Base-by-base conservation (phyloP, 352 stramenopile genomes). In the Pythium brachiatum region DNA sequence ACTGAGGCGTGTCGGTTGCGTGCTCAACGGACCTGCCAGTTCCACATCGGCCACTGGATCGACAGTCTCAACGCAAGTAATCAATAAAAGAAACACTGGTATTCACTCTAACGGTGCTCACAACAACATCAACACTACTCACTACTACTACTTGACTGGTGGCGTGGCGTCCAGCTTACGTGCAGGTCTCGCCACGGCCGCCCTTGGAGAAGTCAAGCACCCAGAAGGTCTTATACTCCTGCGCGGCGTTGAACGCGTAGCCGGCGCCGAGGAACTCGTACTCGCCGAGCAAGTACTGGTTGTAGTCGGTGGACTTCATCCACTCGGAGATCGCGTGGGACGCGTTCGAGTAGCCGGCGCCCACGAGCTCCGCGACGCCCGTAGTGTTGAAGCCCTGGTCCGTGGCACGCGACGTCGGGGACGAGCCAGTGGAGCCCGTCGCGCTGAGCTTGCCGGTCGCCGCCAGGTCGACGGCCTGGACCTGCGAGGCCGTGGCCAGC, bases 201-300 rank as follows among this genome's bases (percentile, higher is more conserved):
- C 25, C 44, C 23, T 59, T 62, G 41, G 51, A 46, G 21, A 78
- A 75, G 50, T 78, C 71, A 15, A 72, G 41, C 7, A 61, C 43
- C 68, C 68, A 78, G 54, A 73, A 78, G 18, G 60, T 50, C 48
- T 55, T 57, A 60, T 75, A 75, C 26, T 34, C 16, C 53, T 73
- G 60, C 26, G 41, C 56, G n/a, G 51, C 29, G 41, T 75, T 61
- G 56, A 57, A 57, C 2, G 64, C 57, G 64, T 66, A 72, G 26
- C 68, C 71, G 7, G 61, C 64, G 15, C 71, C 71, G 32, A 78
- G 51, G 57, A 71, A 72, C 29, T 62, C 67, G 64, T 68, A 71
- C 43, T 78, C 60, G 21, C 68, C 64, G 29, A 75, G 54, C 21
- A 78, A 2, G 43, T 64, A 53, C 31, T 32, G 20, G 44, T 26